These are phyloP conservation scores for Lachnellula hyalina DNA, from an alignment of 2,329 filamentous ascomycete species.

Conservation along the genomic window DNA sequence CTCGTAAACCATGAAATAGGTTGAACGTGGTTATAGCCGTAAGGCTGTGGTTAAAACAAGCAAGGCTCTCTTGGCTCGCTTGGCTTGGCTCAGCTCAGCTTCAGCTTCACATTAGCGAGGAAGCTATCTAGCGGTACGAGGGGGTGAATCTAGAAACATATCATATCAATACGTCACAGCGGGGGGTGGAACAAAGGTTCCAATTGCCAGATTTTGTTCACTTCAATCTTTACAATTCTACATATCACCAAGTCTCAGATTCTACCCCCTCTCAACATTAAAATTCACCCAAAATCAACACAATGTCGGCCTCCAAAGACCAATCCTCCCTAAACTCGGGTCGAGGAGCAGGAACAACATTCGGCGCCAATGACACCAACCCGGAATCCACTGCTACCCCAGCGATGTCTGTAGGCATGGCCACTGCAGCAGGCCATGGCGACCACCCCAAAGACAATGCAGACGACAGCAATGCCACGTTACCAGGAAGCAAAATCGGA, in stretches of 20 bases:
- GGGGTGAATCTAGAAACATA: conserved; percentile 1
- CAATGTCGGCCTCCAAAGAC: conserved; percentile 28
- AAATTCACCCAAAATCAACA: not conserved
- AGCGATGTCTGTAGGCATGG: conserved; percentile 23
- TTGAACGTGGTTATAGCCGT: not conserved
- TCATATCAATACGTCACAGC: conserved; percentile 8
- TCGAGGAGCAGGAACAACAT: conserved; percentile 23
- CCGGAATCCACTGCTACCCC: conserved; percentile 22
- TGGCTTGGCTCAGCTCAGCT: not conserved
- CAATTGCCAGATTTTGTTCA: not conserved
- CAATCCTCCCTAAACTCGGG: conserved; percentile 25
- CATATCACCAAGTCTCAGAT: not conserved
- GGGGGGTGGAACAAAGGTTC: not conserved
- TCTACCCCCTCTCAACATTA: not conserved
- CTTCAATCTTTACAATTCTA: not conserved
- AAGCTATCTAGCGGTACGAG: conserved; percentile 1
- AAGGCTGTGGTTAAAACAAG: not conserved
- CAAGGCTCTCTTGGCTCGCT: not conserved
- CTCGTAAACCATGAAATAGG: not conserved
- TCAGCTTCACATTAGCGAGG: not conserved
- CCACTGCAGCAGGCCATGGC: conserved; percentile 29
- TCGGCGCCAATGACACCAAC: conserved; percentile 20
- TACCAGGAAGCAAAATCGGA: conserved; percentile 23
- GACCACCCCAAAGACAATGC: conserved; percentile 27
- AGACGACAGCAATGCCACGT: conserved; percentile 24